A percentile compares a stretch with the other conserved stretches of the same genome.
phyloP scores from a whole-genome alignment of 2,329 filamentous ascomycete species.

The Penicillium palitans region DNA sequence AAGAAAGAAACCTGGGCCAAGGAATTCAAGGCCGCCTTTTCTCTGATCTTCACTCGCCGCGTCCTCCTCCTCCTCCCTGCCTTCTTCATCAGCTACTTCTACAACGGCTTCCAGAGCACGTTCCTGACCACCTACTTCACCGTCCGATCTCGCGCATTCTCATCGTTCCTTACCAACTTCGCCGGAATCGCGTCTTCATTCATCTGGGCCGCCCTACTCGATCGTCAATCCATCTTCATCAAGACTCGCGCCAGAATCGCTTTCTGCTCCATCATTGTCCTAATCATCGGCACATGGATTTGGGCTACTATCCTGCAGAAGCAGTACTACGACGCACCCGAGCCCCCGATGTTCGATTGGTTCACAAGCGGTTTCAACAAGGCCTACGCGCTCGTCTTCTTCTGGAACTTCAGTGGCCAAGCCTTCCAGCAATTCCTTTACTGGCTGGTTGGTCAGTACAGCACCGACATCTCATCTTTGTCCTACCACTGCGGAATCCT shows the following conservation, averaged over 20 bases:
- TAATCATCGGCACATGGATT: slow-evolving; percentile 27
- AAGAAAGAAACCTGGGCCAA: slow-evolving; percentile 23
- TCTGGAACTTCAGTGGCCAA: slow-evolving; percentile 27
- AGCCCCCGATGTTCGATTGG: slow-evolving; percentile 26
- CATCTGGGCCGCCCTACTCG: slow-evolving; percentile 18
- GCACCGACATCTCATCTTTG: slow-evolving; percentile 25
- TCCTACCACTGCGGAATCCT: slow-evolving; percentile 29
- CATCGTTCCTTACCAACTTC: slow-evolving; percentile 30
- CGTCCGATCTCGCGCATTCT: slow-evolving; percentile 27
- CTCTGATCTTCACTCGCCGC: slow-evolving; percentile 22
- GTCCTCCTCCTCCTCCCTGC: slow-evolving; percentile 26
- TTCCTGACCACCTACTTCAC: slow-evolving; percentile 29
- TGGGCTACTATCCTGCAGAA: slow-evolving; percentile 27
- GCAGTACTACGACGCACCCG: slow-evolving; percentile 22
- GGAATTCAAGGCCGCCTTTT: slow-evolving; percentile 25
- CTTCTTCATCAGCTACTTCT: slow-evolving; percentile 36
- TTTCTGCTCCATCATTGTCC: slow-evolving; percentile 18
- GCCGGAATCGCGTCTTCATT: slow-evolving; percentile 26
- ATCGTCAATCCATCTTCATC: slow-evolving; percentile 26
- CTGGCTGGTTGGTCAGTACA: slow-evolving; percentile 30
- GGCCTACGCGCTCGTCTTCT: slow-evolving; percentile 25
- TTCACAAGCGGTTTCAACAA: slow-evolving; percentile 26
- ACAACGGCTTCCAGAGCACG: slow-evolving; percentile 31
- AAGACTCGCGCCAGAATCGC: slow-evolving; percentile 26
- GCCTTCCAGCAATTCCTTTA: slow-evolving; percentile 30